Conservation (phyloP, 2,329 filamentous ascomycete species). For the Fusarium aywerte region DNA sequence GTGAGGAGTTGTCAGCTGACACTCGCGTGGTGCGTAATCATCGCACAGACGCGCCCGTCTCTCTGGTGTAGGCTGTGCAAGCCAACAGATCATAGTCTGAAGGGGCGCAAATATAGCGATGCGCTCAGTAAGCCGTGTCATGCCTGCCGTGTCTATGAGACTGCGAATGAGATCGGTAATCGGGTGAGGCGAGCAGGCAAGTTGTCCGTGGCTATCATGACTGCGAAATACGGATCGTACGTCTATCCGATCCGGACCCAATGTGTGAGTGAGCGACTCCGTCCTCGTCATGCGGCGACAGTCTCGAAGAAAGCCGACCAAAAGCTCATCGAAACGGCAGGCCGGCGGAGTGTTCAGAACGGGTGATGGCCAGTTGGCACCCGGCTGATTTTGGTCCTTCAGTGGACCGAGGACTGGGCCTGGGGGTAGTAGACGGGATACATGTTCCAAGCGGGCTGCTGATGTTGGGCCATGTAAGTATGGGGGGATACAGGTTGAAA, state of each 20-base stretch:
- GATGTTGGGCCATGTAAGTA: slow-evolving; percentile 46
- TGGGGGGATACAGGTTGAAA: slow-evolving; percentile 37
- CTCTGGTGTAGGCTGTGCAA: slow-evolving; percentile 49
- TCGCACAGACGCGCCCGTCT: slow-evolving; percentile 40
- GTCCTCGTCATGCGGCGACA: slow-evolving; percentile 50
- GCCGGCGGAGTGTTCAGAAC: slow-evolving; percentile 47
- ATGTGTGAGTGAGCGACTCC: slow-evolving; percentile 45
- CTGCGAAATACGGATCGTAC: slow-evolving; percentile 50
- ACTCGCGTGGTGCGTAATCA: slow-evolving; percentile 43
- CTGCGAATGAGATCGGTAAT: slow-evolving; percentile 48
- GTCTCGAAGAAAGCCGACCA: slow-evolving; percentile 52
- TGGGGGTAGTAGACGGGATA: slow-evolving; percentile 52
- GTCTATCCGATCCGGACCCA: slow-evolving; percentile 50
- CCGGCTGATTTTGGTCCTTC: slow-evolving; percentile 42
- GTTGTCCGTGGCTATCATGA: slow-evolving; percentile 34
- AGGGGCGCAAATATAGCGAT: slow-evolving; percentile 50
- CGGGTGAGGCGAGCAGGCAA: slow-evolving; percentile 45
- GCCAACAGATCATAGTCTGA: slow-evolving; percentile 47
- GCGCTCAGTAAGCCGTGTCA: slow-evolving; percentile 48
- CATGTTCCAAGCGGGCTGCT: slow-evolving; percentile 49
- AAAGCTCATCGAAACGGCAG: slow-evolving; percentile 50
- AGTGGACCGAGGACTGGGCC: slow-evolving; percentile 49
- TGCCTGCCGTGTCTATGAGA: slow-evolving; percentile 46
- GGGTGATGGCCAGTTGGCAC: slow-evolving; percentile 48
- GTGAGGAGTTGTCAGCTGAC: slow-evolving; percentile 46